Conservation (phyloP, 2,329 filamentous ascomycete species). For the Knufia petricola region DNA sequence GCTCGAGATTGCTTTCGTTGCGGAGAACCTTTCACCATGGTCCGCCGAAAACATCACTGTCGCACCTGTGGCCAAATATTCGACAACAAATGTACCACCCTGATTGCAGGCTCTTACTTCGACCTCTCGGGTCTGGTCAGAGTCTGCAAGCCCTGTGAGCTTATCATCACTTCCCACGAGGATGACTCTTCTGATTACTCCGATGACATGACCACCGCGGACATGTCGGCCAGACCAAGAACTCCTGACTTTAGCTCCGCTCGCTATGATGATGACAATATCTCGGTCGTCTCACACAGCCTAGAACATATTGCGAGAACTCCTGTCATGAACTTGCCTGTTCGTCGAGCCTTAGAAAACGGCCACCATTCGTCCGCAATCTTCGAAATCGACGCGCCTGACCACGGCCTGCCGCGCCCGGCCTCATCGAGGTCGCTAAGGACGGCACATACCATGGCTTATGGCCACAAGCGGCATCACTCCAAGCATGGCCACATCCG, state of each 20-base stretch:
- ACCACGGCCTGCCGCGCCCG: conserved; percentile 71
- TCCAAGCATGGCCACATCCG: conserved; percentile 78
- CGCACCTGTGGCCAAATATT: conserved; percentile 96
- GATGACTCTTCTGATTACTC: conserved; percentile 90
- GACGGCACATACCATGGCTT: conserved; percentile 61
- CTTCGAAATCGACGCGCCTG: conserved; percentile 70
- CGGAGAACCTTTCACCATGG: conserved; percentile 81
- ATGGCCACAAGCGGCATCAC: conserved; percentile 70
- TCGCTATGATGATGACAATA: conserved; percentile 36
- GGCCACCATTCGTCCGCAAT: conserved; percentile 77
- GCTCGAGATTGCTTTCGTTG: conserved; percentile 96
- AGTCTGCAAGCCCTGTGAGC: conserved; percentile 86
- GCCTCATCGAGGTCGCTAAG: conserved; percentile 84
- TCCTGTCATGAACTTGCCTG: conserved; percentile 57
- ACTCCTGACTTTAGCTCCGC: conserved; percentile 17
- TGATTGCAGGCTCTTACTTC: conserved; percentile 80
- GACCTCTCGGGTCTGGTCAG: conserved; percentile 74
- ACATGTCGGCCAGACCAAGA: conserved; percentile 16
- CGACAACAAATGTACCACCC: conserved; percentile 86
- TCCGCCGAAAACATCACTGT: conserved; percentile 93
- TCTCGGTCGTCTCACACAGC: conserved; percentile 38
- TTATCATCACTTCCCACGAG: conserved; percentile 80
- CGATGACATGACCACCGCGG: conserved; percentile 41
- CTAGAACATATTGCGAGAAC: conserved; percentile 39
- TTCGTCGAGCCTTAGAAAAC: conserved; percentile 59